Conservation (phyloP, 1,284 basidiomycete genomes). For the Heterobasidion occidentale region DNA sequence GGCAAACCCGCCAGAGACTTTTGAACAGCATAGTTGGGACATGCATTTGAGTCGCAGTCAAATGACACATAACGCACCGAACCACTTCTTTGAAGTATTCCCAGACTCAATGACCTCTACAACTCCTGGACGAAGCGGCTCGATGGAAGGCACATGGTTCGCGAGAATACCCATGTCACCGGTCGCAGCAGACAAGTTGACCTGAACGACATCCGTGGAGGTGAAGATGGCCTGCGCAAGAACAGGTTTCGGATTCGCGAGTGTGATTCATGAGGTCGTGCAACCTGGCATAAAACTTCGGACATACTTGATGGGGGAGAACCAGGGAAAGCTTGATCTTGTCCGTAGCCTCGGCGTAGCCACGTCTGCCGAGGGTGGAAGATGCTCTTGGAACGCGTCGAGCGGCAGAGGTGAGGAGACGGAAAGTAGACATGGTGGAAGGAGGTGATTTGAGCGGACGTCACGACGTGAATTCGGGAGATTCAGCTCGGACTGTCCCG, state of each 20-base stretch:
- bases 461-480: background rate
- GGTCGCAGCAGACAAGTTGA: slow-evolving; percentile 88
- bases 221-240: slow-evolving; percentile 72
- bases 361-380: slow-evolving; percentile 50
- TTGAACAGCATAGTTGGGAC: background rate
- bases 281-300: background rate
- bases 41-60: background rate
- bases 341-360: slow-evolving; percentile 83
- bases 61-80: slow-evolving; percentile 46
- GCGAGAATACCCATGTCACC: slow-evolving; percentile 98
- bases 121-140: slow-evolving; percentile 87
- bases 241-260: background rate
- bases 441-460: background rate
- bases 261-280: background rate
- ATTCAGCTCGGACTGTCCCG: background rate
- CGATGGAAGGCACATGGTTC: slow-evolving; percentile 92
- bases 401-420: slow-evolving; percentile 56
- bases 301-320: slow-evolving; percentile 86
- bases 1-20: slow-evolving; percentile 96
- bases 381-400: slow-evolving; percentile 51
- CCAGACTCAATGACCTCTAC: slow-evolving; percentile 86
- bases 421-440: slow-evolving; percentile 63
- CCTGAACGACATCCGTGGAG: slow-evolving; percentile 85
- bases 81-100: slow-evolving; percentile 86
- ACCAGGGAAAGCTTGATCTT: slow-evolving; percentile 88